Base-by-base conservation (phyloP, 208 protist genomes). In the Tetramitus jugosus region DNA sequence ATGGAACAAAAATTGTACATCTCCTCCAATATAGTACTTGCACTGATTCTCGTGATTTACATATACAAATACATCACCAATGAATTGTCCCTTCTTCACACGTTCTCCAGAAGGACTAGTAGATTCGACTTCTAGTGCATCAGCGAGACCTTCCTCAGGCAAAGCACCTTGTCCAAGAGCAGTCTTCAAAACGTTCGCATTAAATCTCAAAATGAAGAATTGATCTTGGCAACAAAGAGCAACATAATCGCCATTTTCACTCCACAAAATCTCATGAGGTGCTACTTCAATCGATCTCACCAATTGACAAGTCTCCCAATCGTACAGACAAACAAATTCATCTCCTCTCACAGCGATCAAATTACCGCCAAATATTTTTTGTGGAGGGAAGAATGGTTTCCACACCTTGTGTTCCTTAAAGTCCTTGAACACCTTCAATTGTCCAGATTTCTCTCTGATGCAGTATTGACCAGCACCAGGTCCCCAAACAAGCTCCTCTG, bases 31-130 rank as follows among this genome's bases (percentile, higher is more conserved):
- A 79, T 91, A 97, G 83, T 98, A 99, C 83, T 96, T 97, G 29
- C 99, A 89, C 6, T 95, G 87, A 79, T 95, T 85, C 42, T 79
- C 83, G 10, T 84, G 53, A 83, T 95, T 98, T 26, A 95, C 91
- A 87, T 96, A 99, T 2, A 99, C 86, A 43, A 99, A 93, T 85
- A 91, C 98, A 81, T 98, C 95, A 10, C 95, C 96, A 23, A 98
- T 90, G 95, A 95, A 99, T 68, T 82, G 62, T 60, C 91, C 87
- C n/a, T 95, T 89, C 42, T 87, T 84, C 61, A 96, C 92, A 40
- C 85, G 88, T 79, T 98, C 96, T 53, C 84, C 83, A n/a, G n/a
- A n/a, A 26, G 97, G 82, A 84, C 97, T 90, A 68, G 95, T 85
- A 13, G 29, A 20, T 17, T 96, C 83, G 3, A 98, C 82, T 62